Evolutionary conservation across 805 yeast genomes (phyloP).

Genomic region (Kluyveromyces wickerhamii): DNA sequence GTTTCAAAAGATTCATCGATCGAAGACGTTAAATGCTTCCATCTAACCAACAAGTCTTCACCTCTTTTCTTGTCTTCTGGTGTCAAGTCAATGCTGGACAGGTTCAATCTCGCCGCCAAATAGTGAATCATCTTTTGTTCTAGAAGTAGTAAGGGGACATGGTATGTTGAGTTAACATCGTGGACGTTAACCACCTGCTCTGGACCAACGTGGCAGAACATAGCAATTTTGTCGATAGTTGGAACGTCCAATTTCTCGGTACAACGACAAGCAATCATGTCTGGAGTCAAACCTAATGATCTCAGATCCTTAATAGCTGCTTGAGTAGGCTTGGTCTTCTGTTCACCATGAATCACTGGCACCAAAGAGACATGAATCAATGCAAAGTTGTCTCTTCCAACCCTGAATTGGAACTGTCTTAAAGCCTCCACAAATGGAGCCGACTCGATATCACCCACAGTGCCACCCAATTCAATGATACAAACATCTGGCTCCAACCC

Average conservation of each 20-base stretch:
- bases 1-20: conserved; percentile 79
- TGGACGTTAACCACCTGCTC: conserved; percentile 95
- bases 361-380: conserved; percentile 94
- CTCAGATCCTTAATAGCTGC: conserved; percentile 97
- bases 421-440: conserved; percentile 99
- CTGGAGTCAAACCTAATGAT: conserved; percentile 89
- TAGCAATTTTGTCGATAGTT: conserved; percentile 92
- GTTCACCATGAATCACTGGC: conserved; percentile 97
- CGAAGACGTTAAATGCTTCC: conserved; percentile 72
- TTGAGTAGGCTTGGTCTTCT: conserved; percentile 98
- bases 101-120: conserved; percentile 58
- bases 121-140: conserved; percentile 79
- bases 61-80: conserved; percentile 57
- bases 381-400: conserved; percentile 89
- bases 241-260: conserved; percentile 68
- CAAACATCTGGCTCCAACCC: conserved; percentile 92
- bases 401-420: conserved; percentile 97
- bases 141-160: conserved; percentile 84
- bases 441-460: conserved; percentile 98
- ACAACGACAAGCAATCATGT: conserved; percentile 97
- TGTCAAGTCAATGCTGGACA: conserved; percentile 41
- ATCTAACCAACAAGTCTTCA: conserved; percentile 55
- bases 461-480: conserved; percentile 96
- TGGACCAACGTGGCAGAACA: conserved; percentile 99
- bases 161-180: conserved; percentile 94